These are phyloP conservation scores for Pyronema omphalodes DNA, from an alignment of 495 filamentous ascomycete genomes.

Conservation along the genomic window DNA sequence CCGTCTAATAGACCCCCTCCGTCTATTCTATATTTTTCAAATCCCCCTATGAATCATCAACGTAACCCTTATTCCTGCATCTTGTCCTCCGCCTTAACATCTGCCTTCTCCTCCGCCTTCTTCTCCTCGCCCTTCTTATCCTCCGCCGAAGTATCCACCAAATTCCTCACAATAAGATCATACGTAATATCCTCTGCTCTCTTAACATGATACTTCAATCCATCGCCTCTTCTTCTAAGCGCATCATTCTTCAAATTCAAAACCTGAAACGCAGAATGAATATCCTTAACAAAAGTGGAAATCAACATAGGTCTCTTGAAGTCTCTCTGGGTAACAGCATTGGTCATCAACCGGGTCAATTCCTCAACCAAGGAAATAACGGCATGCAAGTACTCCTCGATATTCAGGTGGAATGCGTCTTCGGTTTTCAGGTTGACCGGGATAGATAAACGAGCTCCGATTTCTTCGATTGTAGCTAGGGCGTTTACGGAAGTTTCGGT, in stretches of 20 bases:
- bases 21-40: too few relatives aligned
- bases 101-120: too few relatives aligned
- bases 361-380: conserved; percentile 78
- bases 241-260: conserved; percentile 93
- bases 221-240: conserved; percentile 69
- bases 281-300: conserved; percentile 79
- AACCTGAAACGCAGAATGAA: conserved; percentile 89
- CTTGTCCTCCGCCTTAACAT: too few relatives aligned
- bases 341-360: conserved; percentile 74
- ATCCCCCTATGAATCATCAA: too few relatives aligned
- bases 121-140: too few relatives aligned
- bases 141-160: conserved; percentile 40
- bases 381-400: conserved; percentile 87
- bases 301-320: conserved; percentile 67
- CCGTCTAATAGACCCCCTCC: too few relatives aligned
- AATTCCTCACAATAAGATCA: conserved; percentile 69
- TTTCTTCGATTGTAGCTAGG: conserved; percentile 73
- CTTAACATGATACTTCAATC: conserved; percentile 87
- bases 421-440: conserved; percentile 80
- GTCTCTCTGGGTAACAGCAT: conserved; percentile 86
- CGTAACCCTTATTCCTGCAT: too few relatives aligned
- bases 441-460: conserved; percentile 52
- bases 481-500: conserved; percentile 25
- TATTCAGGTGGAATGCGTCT: conserved; percentile 84
- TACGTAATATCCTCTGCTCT: conserved; percentile 98